Evolutionary conservation across 768 basidiomycete species (phyloP).

Genomic region (Cystofilobasidium ferigula): DNA sequence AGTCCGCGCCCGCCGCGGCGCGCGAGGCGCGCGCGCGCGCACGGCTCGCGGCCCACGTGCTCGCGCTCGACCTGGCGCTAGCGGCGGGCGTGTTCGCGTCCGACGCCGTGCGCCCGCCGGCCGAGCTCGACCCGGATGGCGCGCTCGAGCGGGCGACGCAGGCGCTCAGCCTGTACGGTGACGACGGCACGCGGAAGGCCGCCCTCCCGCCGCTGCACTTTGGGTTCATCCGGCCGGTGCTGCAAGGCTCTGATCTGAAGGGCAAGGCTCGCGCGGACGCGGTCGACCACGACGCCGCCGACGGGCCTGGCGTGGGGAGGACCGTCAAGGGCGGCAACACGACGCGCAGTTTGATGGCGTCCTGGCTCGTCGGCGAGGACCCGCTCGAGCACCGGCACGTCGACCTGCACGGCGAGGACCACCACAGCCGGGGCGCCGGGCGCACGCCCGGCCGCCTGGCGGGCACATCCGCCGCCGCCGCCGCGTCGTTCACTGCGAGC

Average conservation of each 20-base stretch:
- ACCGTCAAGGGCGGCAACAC: neutral
- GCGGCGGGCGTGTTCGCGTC: constrained; percentile 11
- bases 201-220: constrained; percentile 11
- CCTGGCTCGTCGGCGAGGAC: constrained; percentile 24
- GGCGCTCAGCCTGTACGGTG: constrained; percentile 4
- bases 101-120: neutral
- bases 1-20: neutral
- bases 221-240: constrained; percentile 8
- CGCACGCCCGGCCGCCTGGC: too few species aligned
- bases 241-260: neutral
- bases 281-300: too few species aligned
- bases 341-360: constrained; percentile 10
- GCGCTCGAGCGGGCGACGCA: constrained; percentile 24
- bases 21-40: neutral
- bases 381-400: constrained; percentile 11
- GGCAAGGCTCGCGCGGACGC: neutral
- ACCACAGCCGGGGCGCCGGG: neutral
- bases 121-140: constrained; percentile 1
- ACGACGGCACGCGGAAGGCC: neutral
- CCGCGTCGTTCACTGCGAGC: neutral
- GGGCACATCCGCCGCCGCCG: neutral
- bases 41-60: constrained; percentile 5
- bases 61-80: constrained; percentile 20
- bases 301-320: neutral
- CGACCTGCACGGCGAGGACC: neutral